phyloP scores from a whole-genome alignment of 345 rosid genomes.

The Iberis pinnata region DNA sequence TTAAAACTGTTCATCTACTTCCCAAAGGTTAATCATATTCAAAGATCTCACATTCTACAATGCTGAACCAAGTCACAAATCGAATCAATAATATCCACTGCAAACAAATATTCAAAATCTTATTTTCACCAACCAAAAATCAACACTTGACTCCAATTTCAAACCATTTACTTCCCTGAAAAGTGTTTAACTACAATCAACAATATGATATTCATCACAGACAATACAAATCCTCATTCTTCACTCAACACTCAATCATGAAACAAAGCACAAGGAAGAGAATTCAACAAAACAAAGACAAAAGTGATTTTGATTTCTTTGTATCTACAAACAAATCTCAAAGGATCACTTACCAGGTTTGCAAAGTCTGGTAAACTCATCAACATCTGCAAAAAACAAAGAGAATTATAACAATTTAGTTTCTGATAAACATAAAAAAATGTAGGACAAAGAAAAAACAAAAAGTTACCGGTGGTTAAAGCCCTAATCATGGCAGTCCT shows the following conservation, averaged over 20 bases:
- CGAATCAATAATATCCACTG: no score
- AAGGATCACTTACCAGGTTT: constrained; percentile 61
- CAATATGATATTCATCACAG: no score
- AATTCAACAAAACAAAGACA: neutral
- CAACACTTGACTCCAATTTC: no score
- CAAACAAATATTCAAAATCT: no score
- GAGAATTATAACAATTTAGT: neutral
- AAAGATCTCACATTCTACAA: no score
- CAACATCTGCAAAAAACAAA: constrained; percentile 43
- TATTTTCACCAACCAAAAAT: no score
- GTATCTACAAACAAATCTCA: neutral
- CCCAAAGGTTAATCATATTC: no score
- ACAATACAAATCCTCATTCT: neutral
- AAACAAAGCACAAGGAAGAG: neutral
- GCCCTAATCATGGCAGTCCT: constrained; percentile 66
- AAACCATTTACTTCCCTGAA: no score
- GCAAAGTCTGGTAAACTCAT: constrained; percentile 64
- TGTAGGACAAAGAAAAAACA: no score
- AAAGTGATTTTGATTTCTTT: neutral
- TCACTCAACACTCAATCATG: constrained; percentile 23
- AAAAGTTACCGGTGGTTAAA: constrained; percentile 46
- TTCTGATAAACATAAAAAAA: neutral
- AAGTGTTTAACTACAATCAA: no score
- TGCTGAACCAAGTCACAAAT: neutral
- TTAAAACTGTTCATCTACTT: no score